phyloP scores from a whole-genome alignment of 331 rosid species.

The Quercus tomentella region DNA sequence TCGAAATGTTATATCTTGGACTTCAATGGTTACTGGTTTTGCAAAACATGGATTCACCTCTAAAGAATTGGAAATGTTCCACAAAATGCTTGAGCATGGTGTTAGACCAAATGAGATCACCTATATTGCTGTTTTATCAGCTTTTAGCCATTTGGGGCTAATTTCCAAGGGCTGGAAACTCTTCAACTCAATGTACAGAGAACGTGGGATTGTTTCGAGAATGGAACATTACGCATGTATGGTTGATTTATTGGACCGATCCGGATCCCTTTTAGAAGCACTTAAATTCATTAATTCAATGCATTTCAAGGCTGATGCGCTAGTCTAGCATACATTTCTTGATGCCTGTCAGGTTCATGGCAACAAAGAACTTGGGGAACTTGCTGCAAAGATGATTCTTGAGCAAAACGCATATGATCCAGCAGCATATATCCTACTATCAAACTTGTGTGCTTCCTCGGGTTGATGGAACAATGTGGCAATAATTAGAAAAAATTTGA shows the following conservation, averaged over 20 bases:
- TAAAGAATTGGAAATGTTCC: conserved; percentile 40
- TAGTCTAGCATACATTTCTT: conserved; percentile 57
- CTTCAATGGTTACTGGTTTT: conserved; percentile 43
- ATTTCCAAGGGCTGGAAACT: conserved; percentile 46
- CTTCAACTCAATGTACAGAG: conserved; percentile 32
- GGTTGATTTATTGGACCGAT: conserved; percentile 53
- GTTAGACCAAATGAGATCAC: conserved; percentile 45
- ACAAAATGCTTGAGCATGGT: conserved; percentile 42
- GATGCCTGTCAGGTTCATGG: conserved; percentile 44
- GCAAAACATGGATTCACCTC: conserved; percentile 49
- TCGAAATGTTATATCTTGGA: conserved; percentile 50
- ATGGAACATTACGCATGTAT: conserved; percentile 58
- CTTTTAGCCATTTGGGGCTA: too few species aligned
- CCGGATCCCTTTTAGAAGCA: conserved; percentile 50
- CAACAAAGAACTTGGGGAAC: conserved; percentile 46
- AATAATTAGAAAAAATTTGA: too few species aligned
- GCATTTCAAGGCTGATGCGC: conserved; percentile 42
- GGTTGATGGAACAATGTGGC: too few species aligned
- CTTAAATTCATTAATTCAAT: conserved; percentile 34
- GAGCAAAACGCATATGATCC: conserved; percentile 42
- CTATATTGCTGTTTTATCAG: conserved; percentile 50
- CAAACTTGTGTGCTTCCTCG: too few species aligned
- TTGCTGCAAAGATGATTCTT: conserved; percentile 51
- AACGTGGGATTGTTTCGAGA: conserved; percentile 35
- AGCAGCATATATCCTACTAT: conserved; percentile 4